Evolutionary conservation across 129 eudicot species (phyloP), one percentile per base, ranked within the genome.

Genomic region (Tagetes patula): DNA sequence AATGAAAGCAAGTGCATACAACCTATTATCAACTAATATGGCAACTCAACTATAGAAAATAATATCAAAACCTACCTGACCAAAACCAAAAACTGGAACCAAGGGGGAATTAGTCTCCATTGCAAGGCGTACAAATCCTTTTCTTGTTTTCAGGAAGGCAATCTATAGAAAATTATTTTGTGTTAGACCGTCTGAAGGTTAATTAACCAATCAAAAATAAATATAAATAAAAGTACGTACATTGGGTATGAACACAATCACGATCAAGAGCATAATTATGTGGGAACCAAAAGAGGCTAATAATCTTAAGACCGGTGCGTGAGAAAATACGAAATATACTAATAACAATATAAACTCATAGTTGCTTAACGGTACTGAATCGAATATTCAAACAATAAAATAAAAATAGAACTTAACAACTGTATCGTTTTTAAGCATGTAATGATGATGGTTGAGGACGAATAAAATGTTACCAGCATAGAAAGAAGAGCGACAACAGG

Each of bases 11-110:
- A 46, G 70, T 34, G 31, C 38, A 67, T 67, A 65, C 37, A 52
- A 52, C 58, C 58, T 20, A 76, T n/a, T 31, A 55, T 13, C 53
- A 40, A 71, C 14, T 47, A 47, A 47, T 47, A 47, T 47, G 52
- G 11, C 13, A 47, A 47, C 52, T 10, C 9, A 13, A 52, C 31
- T 13, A 52, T 30, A 52, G 3, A 4, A 10, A n/a, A 30, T 33
- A 62, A 50, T 2, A 59, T 37, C n/a, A 47, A 71, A 56, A 48
- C 32, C 13, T 71, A 90, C 99, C 97, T 95, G 99, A 41, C 99
- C 96, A 54, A 90, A 95, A 81, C 89, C 83, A 82, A 90, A 90
- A 82, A 95, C 97, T 20, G 99, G 99, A 67, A 95, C 99, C 75
- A 95, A 58, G 64, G 97, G 96, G 73, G 82, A 68, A 70, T 96